A percentile compares a stretch with the other conserved stretches of the same genome.
phyloP scores from a whole-genome alignment of 352 stramenopile species.

The Globisporangium apiculatum region DNA sequence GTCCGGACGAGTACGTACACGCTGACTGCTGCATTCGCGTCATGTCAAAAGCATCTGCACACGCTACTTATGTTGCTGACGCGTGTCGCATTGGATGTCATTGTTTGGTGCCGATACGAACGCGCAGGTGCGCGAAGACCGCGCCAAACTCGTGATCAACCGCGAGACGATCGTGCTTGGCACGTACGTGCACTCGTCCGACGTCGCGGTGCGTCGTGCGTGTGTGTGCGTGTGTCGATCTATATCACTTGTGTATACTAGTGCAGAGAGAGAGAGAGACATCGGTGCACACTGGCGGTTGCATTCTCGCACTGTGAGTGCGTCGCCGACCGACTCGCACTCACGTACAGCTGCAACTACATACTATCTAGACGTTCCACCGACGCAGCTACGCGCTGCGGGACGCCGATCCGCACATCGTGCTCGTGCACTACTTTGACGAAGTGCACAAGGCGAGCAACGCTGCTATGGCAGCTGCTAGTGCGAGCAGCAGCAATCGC shows the following conservation, averaged over 20 bases:
- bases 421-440: constrained; percentile 87
- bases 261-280: too few relatives aligned
- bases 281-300: too few relatives aligned
- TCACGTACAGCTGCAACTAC: background rate
- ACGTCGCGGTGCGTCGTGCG: constrained; percentile 38
- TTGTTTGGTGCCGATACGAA: background rate
- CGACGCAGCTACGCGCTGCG: constrained; percentile 75
- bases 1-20: constrained; percentile 39
- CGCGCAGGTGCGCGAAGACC: constrained; percentile 62
- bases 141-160: constrained; percentile 82
- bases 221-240: background rate
- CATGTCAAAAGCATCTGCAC: background rate
- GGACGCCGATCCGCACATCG: constrained; percentile 51
- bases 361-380: constrained; percentile 58
- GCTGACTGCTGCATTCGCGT: too few relatives aligned
- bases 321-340: background rate
- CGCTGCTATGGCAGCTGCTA: background rate
- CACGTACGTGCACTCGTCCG: constrained; percentile 78
- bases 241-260: too few relatives aligned
- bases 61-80: background rate
- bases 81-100: background rate
- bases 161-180: constrained; percentile 73
- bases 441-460: constrained; percentile 45
- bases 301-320: too few relatives aligned
- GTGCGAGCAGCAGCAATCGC: background rate